Conservation (phyloP, 371 early-diverging fungal genomes). For the Umbelopsis sp. region DNA sequence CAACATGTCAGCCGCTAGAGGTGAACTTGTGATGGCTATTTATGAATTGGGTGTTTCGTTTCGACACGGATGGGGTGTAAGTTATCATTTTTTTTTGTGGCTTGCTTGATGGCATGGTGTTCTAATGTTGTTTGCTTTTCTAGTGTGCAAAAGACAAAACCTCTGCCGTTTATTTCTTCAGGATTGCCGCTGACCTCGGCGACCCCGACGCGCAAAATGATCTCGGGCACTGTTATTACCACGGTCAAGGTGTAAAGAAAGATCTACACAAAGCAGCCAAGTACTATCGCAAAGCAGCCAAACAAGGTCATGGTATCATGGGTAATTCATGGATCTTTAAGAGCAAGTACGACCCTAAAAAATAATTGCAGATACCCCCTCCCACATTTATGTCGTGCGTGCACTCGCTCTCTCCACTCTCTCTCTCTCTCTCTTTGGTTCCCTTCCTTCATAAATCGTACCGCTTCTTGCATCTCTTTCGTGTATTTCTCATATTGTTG, state of each 20-base stretch:
- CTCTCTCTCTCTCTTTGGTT: not conserved
- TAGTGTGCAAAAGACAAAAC: slow-evolving; percentile 67
- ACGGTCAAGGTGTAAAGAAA: slow-evolving; percentile 81
- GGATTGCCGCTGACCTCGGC: slow-evolving; percentile 85
- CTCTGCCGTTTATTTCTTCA: slow-evolving; percentile 84
- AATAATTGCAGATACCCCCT: slow-evolving; percentile 14
- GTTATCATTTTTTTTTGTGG: not conserved
- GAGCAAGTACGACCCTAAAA: slow-evolving; percentile 41
- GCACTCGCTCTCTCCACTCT: slow-evolving; percentile 1
- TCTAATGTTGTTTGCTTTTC: not conserved
- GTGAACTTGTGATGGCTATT: slow-evolving; percentile 75
- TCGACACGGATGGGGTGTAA: slow-evolving; percentile 91
- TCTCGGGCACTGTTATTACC: slow-evolving; percentile 74
- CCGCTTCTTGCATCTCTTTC: slow-evolving; percentile 7
- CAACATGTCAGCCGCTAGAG: slow-evolving; percentile 36
- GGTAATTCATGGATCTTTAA: slow-evolving; percentile 83
- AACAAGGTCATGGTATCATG: slow-evolving; percentile 79
- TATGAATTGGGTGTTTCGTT: slow-evolving; percentile 84
- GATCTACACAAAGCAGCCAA: slow-evolving; percentile 78
- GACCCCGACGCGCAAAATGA: slow-evolving; percentile 87
- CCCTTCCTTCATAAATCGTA: not conserved
- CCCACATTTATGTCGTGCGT: slow-evolving; percentile 3
- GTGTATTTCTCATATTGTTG: not conserved
- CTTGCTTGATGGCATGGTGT: too few relatives aligned
- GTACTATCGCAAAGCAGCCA: slow-evolving; percentile 83